Evolutionary conservation across 495 filamentous ascomycete species (phyloP), one percentile per base, ranked within the genome.

Genomic region (Friedmanniomyces endolithicus): DNA sequence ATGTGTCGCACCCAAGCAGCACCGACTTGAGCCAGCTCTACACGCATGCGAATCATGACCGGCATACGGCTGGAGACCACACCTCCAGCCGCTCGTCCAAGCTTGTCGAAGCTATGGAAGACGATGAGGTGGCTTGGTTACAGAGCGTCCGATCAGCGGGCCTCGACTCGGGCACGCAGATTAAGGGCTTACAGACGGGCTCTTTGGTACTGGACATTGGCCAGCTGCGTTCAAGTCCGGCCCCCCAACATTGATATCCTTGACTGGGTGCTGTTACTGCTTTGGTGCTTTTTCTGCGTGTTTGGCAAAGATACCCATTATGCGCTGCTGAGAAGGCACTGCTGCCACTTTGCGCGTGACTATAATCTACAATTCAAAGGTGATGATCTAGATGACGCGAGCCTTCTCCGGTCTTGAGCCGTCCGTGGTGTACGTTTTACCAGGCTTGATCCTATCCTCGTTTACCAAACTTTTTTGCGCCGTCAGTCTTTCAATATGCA

Each of bases 51-150:
- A 49, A 37, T 14, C 53, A 52, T 31, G 50, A 48, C 33, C 49
- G 39, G 41, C 45, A 34, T 29, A 11, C 19, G 20, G 27, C 12
- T 33, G 16, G 8, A 11, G 19, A 48, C 16, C 14, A 50, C 19
- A n/a, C 17, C 6, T 19, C 17, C 22, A 25, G 11, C 2, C 29
- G 11, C 7, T n/a, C n/a, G 17, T 12, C 31, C 11, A 37, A 33
- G 19, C 25, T n/a, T 31, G 20, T 9, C 17, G 12, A 29, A 8
- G 50, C 55, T 14, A 34, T 19, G 25, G 59, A 54, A 9, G 55
- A 47, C 14, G 59, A 57, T 2, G 59, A 62, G 45, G 48, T 48
- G 2, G 55, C 50, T 9, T 62, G 59, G 59, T 33, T 62, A n/a
- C 48, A 48, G 22, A 62, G 59, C 55, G 46, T 62, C 11, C 43